These are phyloP conservation scores for Grosmannia penicillata DNA, from an alignment of 2,329 filamentous ascomycete genomes.

Conservation along the genomic window DNA sequence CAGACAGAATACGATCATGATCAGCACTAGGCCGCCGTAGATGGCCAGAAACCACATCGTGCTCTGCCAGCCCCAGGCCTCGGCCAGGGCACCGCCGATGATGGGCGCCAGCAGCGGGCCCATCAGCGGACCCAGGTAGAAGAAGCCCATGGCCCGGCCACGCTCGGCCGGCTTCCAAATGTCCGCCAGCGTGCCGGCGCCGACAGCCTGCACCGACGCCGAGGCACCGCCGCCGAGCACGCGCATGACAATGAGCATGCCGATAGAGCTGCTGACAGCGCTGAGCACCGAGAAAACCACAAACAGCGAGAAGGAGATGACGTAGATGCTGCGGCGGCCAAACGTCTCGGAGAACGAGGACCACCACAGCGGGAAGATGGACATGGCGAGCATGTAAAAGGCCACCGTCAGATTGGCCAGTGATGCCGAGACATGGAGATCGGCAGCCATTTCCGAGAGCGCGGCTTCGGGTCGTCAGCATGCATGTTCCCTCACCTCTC, in stretches of 20 bases:
- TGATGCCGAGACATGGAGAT: slow-evolving; percentile 47
- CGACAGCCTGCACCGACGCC: slow-evolving; percentile 69
- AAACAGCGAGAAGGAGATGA: slow-evolving; percentile 60
- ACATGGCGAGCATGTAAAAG: slow-evolving; percentile 71
- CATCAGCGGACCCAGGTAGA: slow-evolving; percentile 65
- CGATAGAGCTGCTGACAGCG: slow-evolving; percentile 53
- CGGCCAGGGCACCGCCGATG: slow-evolving; percentile 56
- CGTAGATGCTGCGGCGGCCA: slow-evolving; percentile 65
- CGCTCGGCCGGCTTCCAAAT: slow-evolving; percentile 61
- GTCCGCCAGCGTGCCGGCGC: slow-evolving; percentile 70
- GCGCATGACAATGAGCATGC: slow-evolving; percentile 63
- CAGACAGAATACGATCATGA: slow-evolving; percentile 43
- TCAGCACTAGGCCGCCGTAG: slow-evolving; percentile 45
- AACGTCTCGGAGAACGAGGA: slow-evolving; percentile 62
- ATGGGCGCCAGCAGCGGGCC: slow-evolving; percentile 66
- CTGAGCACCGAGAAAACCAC: slow-evolving; percentile 54
- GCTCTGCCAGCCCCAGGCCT: slow-evolving; percentile 57
- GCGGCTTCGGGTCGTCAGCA: slow-evolving; percentile 37
- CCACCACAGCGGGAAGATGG: slow-evolving; percentile 79
- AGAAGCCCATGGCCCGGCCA: slow-evolving; percentile 67
- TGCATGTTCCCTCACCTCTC: neutral
- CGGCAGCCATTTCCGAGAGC: slow-evolving; percentile 45
- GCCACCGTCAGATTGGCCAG: slow-evolving; percentile 63
- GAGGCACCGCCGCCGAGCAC: slow-evolving; percentile 61
- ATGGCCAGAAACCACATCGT: slow-evolving; percentile 66